Conservation (phyloP, 306 rosid genomes). For the Neltuma alba region DNA sequence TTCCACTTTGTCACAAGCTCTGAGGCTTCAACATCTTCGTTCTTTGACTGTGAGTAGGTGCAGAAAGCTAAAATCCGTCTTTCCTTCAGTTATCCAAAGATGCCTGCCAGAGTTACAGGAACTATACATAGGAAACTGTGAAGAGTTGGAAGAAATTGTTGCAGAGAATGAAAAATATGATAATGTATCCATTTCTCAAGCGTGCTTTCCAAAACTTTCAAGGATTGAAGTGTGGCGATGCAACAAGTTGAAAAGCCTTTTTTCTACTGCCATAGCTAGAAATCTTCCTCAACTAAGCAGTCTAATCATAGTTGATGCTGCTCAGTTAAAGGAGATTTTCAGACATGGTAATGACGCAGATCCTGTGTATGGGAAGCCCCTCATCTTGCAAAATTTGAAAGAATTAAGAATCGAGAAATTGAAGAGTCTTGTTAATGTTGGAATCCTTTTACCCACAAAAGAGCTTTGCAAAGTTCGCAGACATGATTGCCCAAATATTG, state of each 20-base stretch:
- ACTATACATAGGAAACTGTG: neutral
- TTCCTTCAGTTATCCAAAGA: neutral
- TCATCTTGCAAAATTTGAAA: slow-evolving; percentile 6
- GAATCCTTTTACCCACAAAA: neutral
- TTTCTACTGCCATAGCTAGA: slow-evolving; percentile 2
- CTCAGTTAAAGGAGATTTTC: neutral
- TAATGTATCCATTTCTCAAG: neutral
- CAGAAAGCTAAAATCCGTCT: slow-evolving; percentile 3
- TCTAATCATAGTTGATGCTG: neutral
- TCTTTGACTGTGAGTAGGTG: neutral
- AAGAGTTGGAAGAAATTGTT: slow-evolving; percentile 26
- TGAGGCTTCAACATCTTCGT: neutral
- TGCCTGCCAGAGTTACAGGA: slow-evolving; percentile 1
- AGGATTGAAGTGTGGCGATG: neutral
- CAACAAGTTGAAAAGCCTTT: slow-evolving; percentile 18
- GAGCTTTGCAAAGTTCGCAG: neutral
- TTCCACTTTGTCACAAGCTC: neutral
- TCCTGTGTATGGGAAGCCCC: neutral
- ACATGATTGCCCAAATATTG: neutral
- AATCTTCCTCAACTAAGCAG: slow-evolving; percentile 3
- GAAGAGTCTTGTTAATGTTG: neutral
- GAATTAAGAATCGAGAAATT: neutral
- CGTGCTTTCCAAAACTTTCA: neutral
- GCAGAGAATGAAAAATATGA: neutral
- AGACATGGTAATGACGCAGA: neutral